These are phyloP conservation scores for Euryodendron excelsum DNA, from an alignment of 148 eudicot species.

Conservation along the genomic window DNA sequence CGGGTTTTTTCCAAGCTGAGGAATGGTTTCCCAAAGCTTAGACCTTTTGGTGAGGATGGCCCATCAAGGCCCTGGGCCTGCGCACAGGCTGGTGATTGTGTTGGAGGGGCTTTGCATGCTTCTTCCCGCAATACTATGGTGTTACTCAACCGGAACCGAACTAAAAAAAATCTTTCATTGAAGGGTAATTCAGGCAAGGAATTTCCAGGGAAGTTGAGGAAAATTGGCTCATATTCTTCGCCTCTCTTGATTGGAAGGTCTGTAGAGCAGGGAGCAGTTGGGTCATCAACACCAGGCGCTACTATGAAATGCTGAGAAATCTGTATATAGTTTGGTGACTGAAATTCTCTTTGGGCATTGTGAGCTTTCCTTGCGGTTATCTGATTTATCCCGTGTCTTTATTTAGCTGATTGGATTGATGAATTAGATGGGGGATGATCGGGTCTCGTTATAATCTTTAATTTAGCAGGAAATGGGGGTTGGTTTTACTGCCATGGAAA, in stretches of 20 bases:
- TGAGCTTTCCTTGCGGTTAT: not conserved
- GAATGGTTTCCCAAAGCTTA: conserved; percentile 47
- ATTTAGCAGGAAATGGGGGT: conserved; percentile 9
- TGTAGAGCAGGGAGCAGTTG: conserved; percentile 46
- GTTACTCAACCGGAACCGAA: conserved; percentile 46
- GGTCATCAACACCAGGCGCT: conserved; percentile 51
- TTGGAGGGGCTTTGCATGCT: conserved; percentile 71
- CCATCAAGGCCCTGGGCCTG: conserved; percentile 80
- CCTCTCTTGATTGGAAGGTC: conserved; percentile 50
- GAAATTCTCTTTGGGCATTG: not conserved
- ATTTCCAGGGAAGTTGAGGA: conserved; percentile 60
- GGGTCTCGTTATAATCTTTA: not conserved
- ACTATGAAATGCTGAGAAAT: conserved; percentile 34
- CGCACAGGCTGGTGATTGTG: conserved; percentile 78
- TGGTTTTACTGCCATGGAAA: not conserved
- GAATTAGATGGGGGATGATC: not conserved
- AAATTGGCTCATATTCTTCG: conserved; percentile 44
- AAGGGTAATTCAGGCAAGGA: conserved; percentile 57
- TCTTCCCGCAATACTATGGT: conserved; percentile 59
- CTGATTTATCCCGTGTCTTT: not conserved
- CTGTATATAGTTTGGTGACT: conserved; percentile 19
- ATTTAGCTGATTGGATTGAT: conserved; percentile 1
- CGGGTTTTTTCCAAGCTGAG: conserved; percentile 42
- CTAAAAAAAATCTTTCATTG: conserved; percentile 50
- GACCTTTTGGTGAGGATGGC: conserved; percentile 60